Percentiles rank a stretch among this genome's conserved stretches.
Evolutionary conservation across 2,329 filamentous ascomycete genomes (phyloP).

Genomic region (Coleophoma crateriformis): DNA sequence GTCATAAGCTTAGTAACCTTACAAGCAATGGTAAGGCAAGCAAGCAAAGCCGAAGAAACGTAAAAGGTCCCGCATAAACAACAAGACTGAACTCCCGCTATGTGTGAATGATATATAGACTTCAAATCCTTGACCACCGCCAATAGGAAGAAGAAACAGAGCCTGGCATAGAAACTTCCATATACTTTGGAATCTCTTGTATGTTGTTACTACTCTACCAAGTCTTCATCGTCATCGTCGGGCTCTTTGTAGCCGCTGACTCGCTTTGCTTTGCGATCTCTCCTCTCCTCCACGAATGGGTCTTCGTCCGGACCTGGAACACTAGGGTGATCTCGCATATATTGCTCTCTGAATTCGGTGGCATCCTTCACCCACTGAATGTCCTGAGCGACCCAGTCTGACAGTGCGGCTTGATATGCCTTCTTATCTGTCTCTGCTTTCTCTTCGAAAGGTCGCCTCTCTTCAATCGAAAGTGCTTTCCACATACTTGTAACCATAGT

Average conservation of each 20-base stretch:
- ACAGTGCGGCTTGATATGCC: conserved; percentile 51
- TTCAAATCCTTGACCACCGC: no score
- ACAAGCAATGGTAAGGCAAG: no score
- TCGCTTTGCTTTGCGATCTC: conserved; percentile 26
- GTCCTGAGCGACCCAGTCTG: conserved; percentile 54
- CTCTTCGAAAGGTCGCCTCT: conserved; percentile 73
- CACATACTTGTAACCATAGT: conserved; percentile 85
- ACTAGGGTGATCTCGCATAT: conserved; percentile 46
- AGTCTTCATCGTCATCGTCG: not conserved
- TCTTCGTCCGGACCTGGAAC: conserved; percentile 27
- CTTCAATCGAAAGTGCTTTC: conserved; percentile 67
- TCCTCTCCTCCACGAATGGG: conserved; percentile 12
- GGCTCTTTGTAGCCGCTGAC: conserved; percentile 20
- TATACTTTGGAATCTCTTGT: not conserved
- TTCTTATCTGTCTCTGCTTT: conserved; percentile 67
- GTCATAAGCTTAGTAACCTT: no score
- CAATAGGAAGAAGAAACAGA: no score
- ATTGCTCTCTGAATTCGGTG: conserved; percentile 43
- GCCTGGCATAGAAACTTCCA: no score
- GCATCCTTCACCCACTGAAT: conserved; percentile 70
- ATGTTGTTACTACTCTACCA: not conserved
- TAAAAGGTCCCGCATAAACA: no score
- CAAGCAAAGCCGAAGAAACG: no score
- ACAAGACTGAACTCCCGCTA: no score
- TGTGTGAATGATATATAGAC: no score